A percentile compares a stretch with the other conserved stretches of the same genome.
phyloP scores from a whole-genome alignment of 2,329 filamentous ascomycete genomes.

The Pleomassaria siparia region DNA sequence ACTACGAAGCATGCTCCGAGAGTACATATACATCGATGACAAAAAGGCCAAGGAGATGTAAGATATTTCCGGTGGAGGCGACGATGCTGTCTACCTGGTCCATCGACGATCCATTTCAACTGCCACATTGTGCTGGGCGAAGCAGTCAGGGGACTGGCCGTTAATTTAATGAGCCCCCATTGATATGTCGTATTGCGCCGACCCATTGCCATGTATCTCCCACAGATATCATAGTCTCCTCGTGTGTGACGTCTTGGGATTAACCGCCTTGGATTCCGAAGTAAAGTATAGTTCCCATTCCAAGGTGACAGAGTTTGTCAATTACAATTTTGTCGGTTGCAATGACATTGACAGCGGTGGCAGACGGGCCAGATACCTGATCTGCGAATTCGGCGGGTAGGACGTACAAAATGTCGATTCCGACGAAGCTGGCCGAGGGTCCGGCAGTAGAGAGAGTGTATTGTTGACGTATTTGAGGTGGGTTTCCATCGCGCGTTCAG shows the following conservation, averaged over 20 bases:
- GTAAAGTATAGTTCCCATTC: conserved; percentile 13
- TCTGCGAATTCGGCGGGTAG: conserved; percentile 9
- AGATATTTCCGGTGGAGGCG: conserved; percentile 8
- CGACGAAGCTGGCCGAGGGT: conserved; percentile 1
- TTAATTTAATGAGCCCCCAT: conserved; percentile 19
- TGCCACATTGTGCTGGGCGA: conserved; percentile 20
- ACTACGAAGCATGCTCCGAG: too few species aligned
- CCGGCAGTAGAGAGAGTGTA: conserved; percentile 11
- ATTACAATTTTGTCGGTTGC: conserved; percentile 9
- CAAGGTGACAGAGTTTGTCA: conserved; percentile 12
- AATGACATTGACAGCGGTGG: conserved; percentile 2
- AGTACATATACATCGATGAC: too few species aligned
- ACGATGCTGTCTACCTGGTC: conserved; percentile 13
- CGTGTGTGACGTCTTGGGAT: conserved; percentile 18
- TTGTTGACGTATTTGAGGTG: conserved; percentile 16
- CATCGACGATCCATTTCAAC: conserved; percentile 16
- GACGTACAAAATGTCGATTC: conserved; percentile 15
- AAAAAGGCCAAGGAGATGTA: conserved; percentile 13
- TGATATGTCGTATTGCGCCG: conserved; percentile 19
- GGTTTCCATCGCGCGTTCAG: conserved; percentile 6
- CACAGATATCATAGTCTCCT: conserved; percentile 18
- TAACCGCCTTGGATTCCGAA: conserved; percentile 14
- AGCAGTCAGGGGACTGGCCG: conserved; percentile 12
- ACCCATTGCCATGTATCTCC: conserved; percentile 7
- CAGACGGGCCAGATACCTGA: conserved; percentile 8